A percentile compares a stretch with the other conserved stretches of the same genome.
These are phyloP conservation scores for Candida quercuum DNA, from an alignment of 805 yeast species.

Conservation along the genomic window DNA sequence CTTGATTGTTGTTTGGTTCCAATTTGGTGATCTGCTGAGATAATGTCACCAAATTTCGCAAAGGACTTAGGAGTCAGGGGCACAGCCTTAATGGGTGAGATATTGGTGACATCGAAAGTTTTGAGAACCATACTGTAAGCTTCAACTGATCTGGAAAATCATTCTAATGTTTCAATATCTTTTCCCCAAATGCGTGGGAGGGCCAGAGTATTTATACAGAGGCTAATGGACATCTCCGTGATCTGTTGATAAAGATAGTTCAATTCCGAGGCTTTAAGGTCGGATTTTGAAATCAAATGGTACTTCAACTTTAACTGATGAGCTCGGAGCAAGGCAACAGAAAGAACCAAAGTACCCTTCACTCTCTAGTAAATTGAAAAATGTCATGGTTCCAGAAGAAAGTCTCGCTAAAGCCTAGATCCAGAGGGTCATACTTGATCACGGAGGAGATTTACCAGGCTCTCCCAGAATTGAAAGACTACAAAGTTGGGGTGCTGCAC, in stretches of 20 bases:
- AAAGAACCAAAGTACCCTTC: neutral
- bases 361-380: neutral
- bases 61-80: slow-evolving; percentile 64
- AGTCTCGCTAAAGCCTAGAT: slow-evolving; percentile 48
- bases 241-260: too few relatives aligned
- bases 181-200: too few relatives aligned
- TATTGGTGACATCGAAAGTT: slow-evolving; percentile 27
- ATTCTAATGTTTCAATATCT: too few relatives aligned
- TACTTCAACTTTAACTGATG: too few relatives aligned
- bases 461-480: slow-evolving; percentile 55
- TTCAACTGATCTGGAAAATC: neutral
- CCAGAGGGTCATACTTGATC: slow-evolving; percentile 66
- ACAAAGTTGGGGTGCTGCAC: slow-evolving; percentile 58
- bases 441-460: slow-evolving; percentile 56
- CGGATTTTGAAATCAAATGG: too few relatives aligned
- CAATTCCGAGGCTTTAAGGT: too few relatives aligned
- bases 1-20: slow-evolving; percentile 35
- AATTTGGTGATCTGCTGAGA: slow-evolving; percentile 75
- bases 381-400: slow-evolving; percentile 57
- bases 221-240: neutral
- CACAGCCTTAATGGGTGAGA: slow-evolving; percentile 31
- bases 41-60: slow-evolving; percentile 65
- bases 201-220: neutral
- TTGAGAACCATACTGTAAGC: slow-evolving; percentile 25
- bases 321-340: too few relatives aligned